Percentiles rank a stretch among this genome's conserved stretches.
Evolutionary conservation across 2,329 filamentous ascomycete species (phyloP).

Genomic region (Magnaporthiopsis rhizophila): DNA sequence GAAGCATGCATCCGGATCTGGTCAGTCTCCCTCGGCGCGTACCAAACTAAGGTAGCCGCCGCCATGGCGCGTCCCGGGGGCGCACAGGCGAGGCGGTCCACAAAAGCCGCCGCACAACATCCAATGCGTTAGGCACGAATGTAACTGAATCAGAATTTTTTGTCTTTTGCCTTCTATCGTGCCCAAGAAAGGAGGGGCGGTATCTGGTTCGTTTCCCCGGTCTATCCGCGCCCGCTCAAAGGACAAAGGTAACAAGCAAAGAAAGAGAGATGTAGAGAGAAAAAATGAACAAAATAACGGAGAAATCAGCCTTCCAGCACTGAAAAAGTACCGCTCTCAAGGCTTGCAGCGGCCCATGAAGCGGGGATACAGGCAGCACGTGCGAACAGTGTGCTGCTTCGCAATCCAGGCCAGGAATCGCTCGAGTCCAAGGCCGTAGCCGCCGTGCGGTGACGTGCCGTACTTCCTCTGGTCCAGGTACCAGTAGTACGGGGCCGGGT

Average conservation of each 20-base stretch:
- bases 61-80: too few species aligned
- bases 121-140: too few species aligned
- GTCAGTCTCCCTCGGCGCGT: too few species aligned
- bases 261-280: slow-evolving; percentile 8
- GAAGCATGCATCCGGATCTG: too few species aligned
- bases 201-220: too few species aligned
- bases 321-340: slow-evolving; percentile 27
- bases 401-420: slow-evolving; percentile 60
- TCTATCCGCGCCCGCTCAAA: slow-evolving; percentile 3
- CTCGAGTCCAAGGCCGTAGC: slow-evolving; percentile 64
- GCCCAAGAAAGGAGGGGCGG: too few species aligned
- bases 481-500: slow-evolving; percentile 88
- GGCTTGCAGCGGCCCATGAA: slow-evolving; percentile 78
- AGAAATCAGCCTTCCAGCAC: slow-evolving; percentile 12
- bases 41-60: too few species aligned
- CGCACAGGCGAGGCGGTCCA: too few species aligned
- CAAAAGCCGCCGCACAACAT: too few species aligned
- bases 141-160: too few species aligned
- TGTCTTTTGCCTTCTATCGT: too few species aligned
- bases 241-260: slow-evolving; percentile 19
- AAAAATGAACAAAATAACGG: slow-evolving; percentile 12
- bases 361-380: slow-evolving; percentile 67
- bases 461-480: slow-evolving; percentile 98
- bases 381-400: slow-evolving; percentile 56
- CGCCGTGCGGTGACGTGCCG: slow-evolving; percentile 42